Conservation (phyloP, 306 rosid genomes). For the Ceratonia siliqua region DNA sequence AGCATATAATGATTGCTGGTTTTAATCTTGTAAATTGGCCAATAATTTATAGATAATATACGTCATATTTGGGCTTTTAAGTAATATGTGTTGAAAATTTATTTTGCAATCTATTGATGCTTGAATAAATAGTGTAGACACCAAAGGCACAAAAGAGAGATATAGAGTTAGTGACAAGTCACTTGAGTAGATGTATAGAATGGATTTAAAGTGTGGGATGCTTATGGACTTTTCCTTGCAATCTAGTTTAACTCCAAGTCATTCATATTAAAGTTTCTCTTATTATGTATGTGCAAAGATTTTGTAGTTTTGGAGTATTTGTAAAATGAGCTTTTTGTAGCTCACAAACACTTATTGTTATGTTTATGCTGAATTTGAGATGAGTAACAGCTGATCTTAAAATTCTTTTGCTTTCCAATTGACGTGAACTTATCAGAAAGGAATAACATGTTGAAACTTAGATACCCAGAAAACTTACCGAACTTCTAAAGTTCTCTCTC, state of each 20-base stretch:
- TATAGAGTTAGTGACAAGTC: neutral
- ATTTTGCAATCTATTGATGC: neutral
- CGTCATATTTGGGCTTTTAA: neutral
- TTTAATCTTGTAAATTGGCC: neutral
- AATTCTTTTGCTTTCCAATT: neutral
- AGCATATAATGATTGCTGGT: neutral
- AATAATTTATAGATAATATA: neutral
- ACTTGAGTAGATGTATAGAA: neutral
- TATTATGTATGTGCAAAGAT: neutral
- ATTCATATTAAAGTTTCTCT: neutral
- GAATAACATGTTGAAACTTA: no score
- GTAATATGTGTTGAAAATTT: neutral
- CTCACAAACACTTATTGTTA: neutral
- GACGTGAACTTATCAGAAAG: neutral
- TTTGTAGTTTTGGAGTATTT: neutral
- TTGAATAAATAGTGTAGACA: neutral
- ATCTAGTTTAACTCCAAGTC: neutral
- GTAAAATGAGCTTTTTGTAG: neutral
- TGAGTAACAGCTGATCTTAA: neutral
- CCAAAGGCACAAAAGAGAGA: neutral
- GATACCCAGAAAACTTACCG: no score
- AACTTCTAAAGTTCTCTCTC: neutral
- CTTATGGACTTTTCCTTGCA: neutral
- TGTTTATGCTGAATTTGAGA: neutral
- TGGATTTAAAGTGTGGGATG: neutral